Conservation (phyloP, 2,329 filamentous ascomycete species). For the Colletotrichum lindemuthianum region DNA sequence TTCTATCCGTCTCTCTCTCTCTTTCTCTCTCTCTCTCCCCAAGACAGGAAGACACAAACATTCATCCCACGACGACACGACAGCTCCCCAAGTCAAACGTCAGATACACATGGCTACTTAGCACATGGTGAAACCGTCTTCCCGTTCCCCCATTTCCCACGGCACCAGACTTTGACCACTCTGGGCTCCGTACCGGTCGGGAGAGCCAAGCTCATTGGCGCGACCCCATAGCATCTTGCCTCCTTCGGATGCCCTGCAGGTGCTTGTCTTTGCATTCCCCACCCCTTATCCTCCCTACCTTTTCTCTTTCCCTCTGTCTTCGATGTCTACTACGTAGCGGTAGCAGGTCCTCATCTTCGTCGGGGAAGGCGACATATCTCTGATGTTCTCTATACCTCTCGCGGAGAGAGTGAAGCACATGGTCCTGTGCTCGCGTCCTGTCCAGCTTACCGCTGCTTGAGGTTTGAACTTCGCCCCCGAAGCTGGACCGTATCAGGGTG, state of each 20-base stretch:
- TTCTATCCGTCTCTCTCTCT: no score
- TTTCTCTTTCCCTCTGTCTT: no score
- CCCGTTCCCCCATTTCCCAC: slow-evolving; percentile 18
- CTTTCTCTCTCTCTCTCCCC: no score
- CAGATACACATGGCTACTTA: slow-evolving; percentile 17
- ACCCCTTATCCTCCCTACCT: not conserved
- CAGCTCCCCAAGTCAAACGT: not conserved
- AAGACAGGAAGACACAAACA: not conserved
- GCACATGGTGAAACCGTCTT: slow-evolving; percentile 32
- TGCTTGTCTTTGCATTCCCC: slow-evolving; percentile 26
- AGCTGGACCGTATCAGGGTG: no score
- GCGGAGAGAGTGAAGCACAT: no score
- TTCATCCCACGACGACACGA: not conserved
- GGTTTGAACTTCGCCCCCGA: no score
- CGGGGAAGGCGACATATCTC: no score
- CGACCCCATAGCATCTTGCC: slow-evolving; percentile 17
- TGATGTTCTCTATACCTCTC: no score
- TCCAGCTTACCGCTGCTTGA: no score
- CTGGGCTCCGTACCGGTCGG: slow-evolving; percentile 23
- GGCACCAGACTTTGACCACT: slow-evolving; percentile 2
- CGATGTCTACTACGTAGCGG: no score
- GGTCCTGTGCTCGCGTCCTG: no score
- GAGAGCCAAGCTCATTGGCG: slow-evolving; percentile 35
- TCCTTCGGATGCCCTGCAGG: slow-evolving; percentile 29
- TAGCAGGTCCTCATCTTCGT: no score